phyloP scores from a whole-genome alignment of 129 eudicot species.

The Pseudognaphalium luteoalbum region DNA sequence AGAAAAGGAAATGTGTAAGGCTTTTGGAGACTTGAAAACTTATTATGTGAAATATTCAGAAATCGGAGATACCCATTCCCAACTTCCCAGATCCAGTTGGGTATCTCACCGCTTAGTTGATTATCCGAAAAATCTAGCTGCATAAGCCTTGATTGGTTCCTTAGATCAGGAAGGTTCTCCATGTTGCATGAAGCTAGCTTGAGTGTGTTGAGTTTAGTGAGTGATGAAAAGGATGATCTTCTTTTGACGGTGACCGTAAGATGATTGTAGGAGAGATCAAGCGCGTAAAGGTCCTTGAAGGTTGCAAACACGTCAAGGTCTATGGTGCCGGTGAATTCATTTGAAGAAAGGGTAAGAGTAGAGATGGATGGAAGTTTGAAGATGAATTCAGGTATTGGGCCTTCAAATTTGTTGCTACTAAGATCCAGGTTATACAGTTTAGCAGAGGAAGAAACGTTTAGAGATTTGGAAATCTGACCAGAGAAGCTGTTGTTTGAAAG shows the following conservation, averaged over 20 bases:
- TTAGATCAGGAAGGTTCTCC: conserved; percentile 39
- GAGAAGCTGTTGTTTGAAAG: conserved; percentile 5
- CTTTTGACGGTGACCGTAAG: conserved; percentile 32
- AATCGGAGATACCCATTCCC: conserved; percentile 35
- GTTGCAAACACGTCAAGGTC: conserved; percentile 33
- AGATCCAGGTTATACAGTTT: conserved; percentile 38
- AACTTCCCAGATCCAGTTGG: conserved; percentile 58
- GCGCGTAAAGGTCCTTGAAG: conserved; percentile 37
- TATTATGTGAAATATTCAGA: conserved; percentile 49
- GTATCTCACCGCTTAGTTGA: conserved; percentile 47
- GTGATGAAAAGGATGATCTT: conserved; percentile 27
- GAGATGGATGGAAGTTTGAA: conserved; percentile 38
- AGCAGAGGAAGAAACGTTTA: not conserved
- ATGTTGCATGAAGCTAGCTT: conserved; percentile 58
- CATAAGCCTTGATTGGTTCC: conserved; percentile 39
- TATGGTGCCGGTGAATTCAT: conserved; percentile 46
- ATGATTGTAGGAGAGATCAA: conserved; percentile 58
- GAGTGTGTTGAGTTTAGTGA: conserved; percentile 34
- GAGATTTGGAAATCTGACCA: not conserved
- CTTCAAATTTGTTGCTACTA: conserved; percentile 45
- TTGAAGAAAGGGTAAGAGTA: conserved; percentile 39
- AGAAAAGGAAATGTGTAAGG: conserved; percentile 34
- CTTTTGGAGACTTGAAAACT: conserved; percentile 40
- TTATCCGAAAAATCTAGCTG: conserved; percentile 58
- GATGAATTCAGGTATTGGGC: conserved; percentile 44